Evolutionary conservation across 192 early-diverging fungal species (phyloP), one percentile per base, ranked within the genome.

Genomic region (Rhizophagus sp.): DNA sequence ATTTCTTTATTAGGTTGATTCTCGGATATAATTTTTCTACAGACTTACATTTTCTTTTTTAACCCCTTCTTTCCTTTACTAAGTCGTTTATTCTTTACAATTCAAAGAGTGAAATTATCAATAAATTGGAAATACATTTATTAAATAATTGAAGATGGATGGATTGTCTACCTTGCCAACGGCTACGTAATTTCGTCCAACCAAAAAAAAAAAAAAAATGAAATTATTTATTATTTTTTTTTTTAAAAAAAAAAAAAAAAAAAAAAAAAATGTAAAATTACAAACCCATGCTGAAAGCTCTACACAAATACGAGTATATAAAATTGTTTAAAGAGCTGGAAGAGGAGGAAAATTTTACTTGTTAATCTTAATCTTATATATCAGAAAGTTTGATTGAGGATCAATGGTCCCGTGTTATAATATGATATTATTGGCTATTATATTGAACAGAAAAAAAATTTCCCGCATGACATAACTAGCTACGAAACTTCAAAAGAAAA

Each of bases 61-160:
- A 96, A 89, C 82, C 96, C 96, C 94, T 98, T 98, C 91, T 97
- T 98, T 85, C 96, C 96, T 91, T 98, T 98, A 84, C 95, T 96
- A 82, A 98, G 91, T 88, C 96, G 94, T 94, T 93, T 96, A 88
- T 66, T 78, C 76, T 78, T 15, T 68, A 19, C 3, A n/a, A 49
- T 25, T 9, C 6, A 15, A 15, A 30, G 25, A 15, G 7, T 49
- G 17, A 19, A 44, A 5, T 25, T 17, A 67, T 44, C 41, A 44
- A 44, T 44, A 44, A 10, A 44, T 9, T 44, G 44, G 2, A 47
- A 0, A 12, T 47, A 12, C 1, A 47, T 47, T 47, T 12, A 12
- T 24, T 17, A 24, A n/a, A 19, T 25, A 64, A 64, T 34, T 5
- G 1, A 41, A 44, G 25, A 64, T 63, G 67, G 49, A 44, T 44